Evolutionary conservation across 768 basidiomycete genomes (phyloP).

Genomic region (Leucosporidium yakuticum): DNA sequence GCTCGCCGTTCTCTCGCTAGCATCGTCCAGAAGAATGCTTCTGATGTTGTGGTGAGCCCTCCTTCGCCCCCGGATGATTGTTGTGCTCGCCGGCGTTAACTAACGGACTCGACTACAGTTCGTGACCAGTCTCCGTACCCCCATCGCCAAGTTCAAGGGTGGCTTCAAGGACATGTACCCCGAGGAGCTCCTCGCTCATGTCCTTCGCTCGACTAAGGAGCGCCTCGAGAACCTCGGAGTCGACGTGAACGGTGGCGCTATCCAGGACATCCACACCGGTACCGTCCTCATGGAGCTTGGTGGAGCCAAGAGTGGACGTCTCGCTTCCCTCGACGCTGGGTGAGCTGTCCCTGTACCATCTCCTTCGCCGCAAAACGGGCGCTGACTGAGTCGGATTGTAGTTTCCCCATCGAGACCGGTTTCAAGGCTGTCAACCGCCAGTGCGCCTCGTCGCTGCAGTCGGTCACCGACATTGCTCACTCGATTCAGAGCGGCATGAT

Average conservation of each 20-base stretch:
- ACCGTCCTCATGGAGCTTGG: conserved; percentile 46
- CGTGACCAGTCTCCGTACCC: conserved; percentile 77
- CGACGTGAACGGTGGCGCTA: conserved; percentile 28
- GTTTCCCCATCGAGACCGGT: conserved; percentile 44
- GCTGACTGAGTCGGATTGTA: conserved; percentile 9
- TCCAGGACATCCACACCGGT: conserved; percentile 45
- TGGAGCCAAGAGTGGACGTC: conserved; percentile 44
- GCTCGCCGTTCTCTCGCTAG: conserved; percentile 19
- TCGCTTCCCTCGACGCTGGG: conserved; percentile 43
- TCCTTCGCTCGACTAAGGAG: conserved; percentile 19
- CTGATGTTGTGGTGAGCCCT: conserved; percentile 26
- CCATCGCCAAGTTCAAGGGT: conserved; percentile 82
- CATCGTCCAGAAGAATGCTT: conserved; percentile 21
- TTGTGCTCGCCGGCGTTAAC: background rate
- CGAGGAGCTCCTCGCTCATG: conserved; percentile 33
- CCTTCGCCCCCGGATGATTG: no score
- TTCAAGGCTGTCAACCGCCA: conserved; percentile 49
- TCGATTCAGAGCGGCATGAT: conserved; percentile 46
- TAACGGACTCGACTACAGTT: conserved; percentile 41
- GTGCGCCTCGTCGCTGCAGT: conserved; percentile 47
- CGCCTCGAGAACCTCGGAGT: conserved; percentile 31
- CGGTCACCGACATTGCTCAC: conserved; percentile 43
- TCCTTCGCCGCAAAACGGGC: no score
- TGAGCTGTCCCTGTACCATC: conserved; percentile 9
- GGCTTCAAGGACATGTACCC: conserved; percentile 71